phyloP scores from a whole-genome alignment of 225 moss, liverwort and hornwort genomes.

The Sphagnum tenellum region DNA sequence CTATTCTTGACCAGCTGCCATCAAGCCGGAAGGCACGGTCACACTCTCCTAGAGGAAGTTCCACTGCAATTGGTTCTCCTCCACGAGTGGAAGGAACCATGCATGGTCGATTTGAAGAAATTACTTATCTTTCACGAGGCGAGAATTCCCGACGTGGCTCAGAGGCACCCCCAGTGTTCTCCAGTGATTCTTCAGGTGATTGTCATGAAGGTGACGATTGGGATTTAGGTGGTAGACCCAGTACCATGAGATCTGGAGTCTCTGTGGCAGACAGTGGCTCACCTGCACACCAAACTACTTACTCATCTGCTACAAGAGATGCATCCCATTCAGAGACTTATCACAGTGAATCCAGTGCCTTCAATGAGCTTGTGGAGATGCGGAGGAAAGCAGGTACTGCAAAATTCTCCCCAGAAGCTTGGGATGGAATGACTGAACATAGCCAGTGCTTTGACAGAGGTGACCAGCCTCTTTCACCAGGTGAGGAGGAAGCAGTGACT shows the following conservation, averaged over 20 bases:
- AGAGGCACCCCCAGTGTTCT: constrained; percentile 5
- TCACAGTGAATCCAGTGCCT: constrained; percentile 4
- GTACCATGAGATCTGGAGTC: constrained; percentile 8
- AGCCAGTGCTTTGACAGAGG: constrained; percentile 11
- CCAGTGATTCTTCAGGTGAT: constrained; percentile 12
- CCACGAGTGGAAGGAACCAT: constrained; percentile 23
- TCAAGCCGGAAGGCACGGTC: constrained; percentile 1
- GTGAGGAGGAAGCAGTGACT: constrained; percentile 7
- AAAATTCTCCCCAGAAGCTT: constrained; percentile 12
- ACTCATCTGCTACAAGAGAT: neutral
- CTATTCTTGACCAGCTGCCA: neutral
- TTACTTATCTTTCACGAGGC: constrained; percentile 4
- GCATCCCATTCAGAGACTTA: neutral
- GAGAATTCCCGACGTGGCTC: constrained; percentile 7
- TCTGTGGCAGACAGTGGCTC: constrained; percentile 13
- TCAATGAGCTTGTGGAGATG: constrained; percentile 25
- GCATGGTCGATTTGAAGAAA: constrained; percentile 30
- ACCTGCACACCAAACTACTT: constrained; percentile 3
- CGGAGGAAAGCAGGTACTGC: constrained; percentile 12
- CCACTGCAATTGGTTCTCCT: constrained; percentile 1
- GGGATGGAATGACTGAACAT: constrained; percentile 13
- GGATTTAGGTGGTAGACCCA: neutral
- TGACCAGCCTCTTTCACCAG: constrained; percentile 1
- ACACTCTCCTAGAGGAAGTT: constrained; percentile 4
- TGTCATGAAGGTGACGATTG: constrained; percentile 1